Evolutionary conservation across 805 yeast genomes (phyloP).

Genomic region (Ogataea populi-albae): DNA sequence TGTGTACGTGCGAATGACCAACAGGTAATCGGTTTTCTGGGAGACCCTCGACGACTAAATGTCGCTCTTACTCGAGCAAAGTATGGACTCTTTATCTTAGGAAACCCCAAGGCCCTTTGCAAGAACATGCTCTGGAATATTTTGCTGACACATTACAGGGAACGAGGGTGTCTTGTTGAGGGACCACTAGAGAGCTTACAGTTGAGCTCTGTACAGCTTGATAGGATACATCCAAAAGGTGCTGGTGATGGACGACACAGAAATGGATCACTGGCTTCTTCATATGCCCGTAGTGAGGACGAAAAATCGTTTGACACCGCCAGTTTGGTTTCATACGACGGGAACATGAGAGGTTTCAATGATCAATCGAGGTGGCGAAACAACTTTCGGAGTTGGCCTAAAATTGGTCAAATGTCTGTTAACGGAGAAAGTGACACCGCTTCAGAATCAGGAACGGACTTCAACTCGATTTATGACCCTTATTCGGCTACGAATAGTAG

Average conservation of each 20-base stretch:
- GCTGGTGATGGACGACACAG: not conserved
- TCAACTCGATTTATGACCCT: constrained; percentile 5
- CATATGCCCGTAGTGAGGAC: constrained; percentile 15
- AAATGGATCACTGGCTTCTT: constrained; percentile 4
- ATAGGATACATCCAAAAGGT: constrained; percentile 12
- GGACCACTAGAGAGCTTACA: constrained; percentile 82
- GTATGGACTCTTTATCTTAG: constrained; percentile 75
- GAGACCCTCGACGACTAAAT: constrained; percentile 81
- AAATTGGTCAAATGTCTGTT: constrained; percentile 11
- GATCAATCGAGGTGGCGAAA: constrained; percentile 7
- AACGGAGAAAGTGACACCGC: constrained; percentile 8
- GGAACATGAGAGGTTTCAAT: constrained; percentile 16
- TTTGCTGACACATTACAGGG: constrained; percentile 72
- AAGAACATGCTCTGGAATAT: constrained; percentile 76
- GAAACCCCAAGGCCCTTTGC: constrained; percentile 77
- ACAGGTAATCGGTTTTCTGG: constrained; percentile 76
- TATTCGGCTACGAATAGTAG: not conserved
- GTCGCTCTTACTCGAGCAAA: constrained; percentile 89
- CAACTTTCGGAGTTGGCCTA: constrained; percentile 21
- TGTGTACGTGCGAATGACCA: constrained; percentile 66
- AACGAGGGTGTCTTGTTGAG: constrained; percentile 83
- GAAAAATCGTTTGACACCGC: constrained; percentile 36
- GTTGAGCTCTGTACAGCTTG: constrained; percentile 58
- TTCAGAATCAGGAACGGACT: constrained; percentile 2
- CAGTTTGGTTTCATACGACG: constrained; percentile 37